Conservation (phyloP, 176 grass and related monocot species). For the Chloris gayana region DNA sequence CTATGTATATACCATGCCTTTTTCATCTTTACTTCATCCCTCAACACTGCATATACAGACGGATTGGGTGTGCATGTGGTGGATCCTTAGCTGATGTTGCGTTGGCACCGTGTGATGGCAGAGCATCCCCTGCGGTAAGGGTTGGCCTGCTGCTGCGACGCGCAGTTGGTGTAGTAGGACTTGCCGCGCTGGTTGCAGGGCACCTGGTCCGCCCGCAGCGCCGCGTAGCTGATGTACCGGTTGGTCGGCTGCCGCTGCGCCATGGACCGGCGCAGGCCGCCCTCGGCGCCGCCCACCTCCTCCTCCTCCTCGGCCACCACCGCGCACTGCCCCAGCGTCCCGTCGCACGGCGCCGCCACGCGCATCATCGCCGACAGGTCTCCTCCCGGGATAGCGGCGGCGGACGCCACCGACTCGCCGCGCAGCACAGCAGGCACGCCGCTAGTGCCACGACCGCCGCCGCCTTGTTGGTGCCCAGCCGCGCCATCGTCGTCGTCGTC, state of each 20-base stretch:
- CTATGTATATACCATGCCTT: neutral
- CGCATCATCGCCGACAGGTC: neutral
- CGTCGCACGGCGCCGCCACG: neutral
- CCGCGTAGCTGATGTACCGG: slow-evolving; percentile 56
- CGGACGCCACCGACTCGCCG: neutral
- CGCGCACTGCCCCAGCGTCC: slow-evolving; percentile 27
- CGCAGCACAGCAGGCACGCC: neutral
- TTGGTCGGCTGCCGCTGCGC: slow-evolving; percentile 21
- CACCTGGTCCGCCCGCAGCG: slow-evolving; percentile 53
- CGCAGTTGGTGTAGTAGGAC: slow-evolving; percentile 89
- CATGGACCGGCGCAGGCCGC: slow-evolving; percentile 3
- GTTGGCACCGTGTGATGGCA: slow-evolving; percentile 69
- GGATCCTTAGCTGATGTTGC: slow-evolving; percentile 39
- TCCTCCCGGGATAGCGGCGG: neutral
- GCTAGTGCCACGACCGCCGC: slow-evolving; percentile 1
- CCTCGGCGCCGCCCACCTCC: neutral
- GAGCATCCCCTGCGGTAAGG: slow-evolving; percentile 78
- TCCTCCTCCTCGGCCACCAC: slow-evolving; percentile 18
- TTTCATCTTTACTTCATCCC: too few species aligned
- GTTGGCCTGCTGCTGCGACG: slow-evolving; percentile 30
- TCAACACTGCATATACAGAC: neutral
- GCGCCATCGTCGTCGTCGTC: slow-evolving; percentile 6
- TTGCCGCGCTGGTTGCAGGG: slow-evolving; percentile 66
- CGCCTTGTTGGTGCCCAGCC: neutral
- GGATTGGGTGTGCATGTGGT: too few species aligned